phyloP scores from a whole-genome alignment of 257 asterid species.

The Scutellaria minor region DNA sequence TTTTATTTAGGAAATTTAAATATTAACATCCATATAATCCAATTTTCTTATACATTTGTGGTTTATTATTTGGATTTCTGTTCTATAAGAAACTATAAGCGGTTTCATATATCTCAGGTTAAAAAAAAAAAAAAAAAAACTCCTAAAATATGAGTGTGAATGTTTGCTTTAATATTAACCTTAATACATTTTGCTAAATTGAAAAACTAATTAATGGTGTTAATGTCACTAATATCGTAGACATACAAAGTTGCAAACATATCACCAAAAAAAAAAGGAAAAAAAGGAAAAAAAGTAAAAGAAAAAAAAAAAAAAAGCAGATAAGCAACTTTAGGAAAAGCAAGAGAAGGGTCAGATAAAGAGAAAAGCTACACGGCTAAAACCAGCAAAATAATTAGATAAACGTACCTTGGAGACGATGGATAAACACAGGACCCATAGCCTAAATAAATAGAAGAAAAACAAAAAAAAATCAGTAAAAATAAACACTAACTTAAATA shows the following conservation, averaged over 20 bases:
- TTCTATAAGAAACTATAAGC: too few relatives aligned
- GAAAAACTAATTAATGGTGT: too few relatives aligned
- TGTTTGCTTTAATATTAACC: too few relatives aligned
- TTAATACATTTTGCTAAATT: too few relatives aligned
- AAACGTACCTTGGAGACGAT: slow-evolving; percentile 59
- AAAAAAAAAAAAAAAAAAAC: too few relatives aligned
- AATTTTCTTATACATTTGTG: too few relatives aligned
- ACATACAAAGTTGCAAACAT: neutral
- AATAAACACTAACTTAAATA: slow-evolving; percentile 4
- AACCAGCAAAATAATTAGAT: neutral
- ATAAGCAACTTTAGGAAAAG: slow-evolving; percentile 25
- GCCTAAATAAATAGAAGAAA: slow-evolving; percentile 47
- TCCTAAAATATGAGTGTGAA: too few relatives aligned
- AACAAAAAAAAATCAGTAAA: neutral
- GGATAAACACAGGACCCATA: slow-evolving; percentile 95
- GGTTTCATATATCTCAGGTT: too few relatives aligned
- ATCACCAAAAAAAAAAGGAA: neutral
- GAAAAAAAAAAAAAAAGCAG: slow-evolving; percentile 1
- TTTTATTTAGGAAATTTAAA: too few relatives aligned
- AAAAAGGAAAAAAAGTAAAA: too few relatives aligned
- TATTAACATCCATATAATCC: too few relatives aligned
- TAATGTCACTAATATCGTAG: neutral
- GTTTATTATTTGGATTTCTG: too few relatives aligned
- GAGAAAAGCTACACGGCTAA: neutral
- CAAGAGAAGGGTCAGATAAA: neutral